Evolutionary conservation across 2,329 filamentous ascomycete species (phyloP), one percentile per base, ranked within the genome.

Genomic region (Hymenoscyphus infarciens): DNA sequence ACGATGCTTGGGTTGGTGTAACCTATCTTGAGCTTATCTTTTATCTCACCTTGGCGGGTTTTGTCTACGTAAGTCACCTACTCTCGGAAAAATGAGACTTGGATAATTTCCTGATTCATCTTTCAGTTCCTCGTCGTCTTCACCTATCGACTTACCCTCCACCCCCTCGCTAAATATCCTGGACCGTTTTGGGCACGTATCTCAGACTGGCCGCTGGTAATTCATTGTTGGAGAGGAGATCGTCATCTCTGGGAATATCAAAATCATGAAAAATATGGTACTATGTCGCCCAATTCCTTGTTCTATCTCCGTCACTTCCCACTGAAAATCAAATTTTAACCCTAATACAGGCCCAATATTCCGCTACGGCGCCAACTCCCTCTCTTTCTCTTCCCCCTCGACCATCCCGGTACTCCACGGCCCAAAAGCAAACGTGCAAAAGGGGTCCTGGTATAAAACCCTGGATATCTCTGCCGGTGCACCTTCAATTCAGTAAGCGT

Each of bases 81-180:
- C 33, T 2, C 33, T 35, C 33, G 33, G 33, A 35, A 35, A 2
- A 35, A 35, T 35, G 33, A 35, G 33, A 35, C 33, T 15, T 35
- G 8, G 33, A 35, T 35, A 35, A 11, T 15, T 35, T 35, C 10
- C 31, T 45, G 39, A 61, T 27, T 10, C 6, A 19, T 25, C 13
- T n/a, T 5, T 8, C 27, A 61, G 60, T 35, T 35, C 33, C 13
- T 35, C 33, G 33, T 35, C 33, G 56, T 56, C 39, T 59, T 45
- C 27, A 59, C 56, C 11, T 66, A 67, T 35, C 58, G 62, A n/a
- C 22, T 64, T 5, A 62, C 62, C 10, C 63, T 70, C 27, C 74
- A 76, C 55, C 75, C 72, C 1, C 63, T 72, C 10, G 69, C 72
- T 16, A 72, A 71, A 49, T 75, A 72, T 61, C 73, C 72, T 1